phyloP scores from a whole-genome alignment of 345 rosid genomes.

The Microthlaspi erraticum region DNA sequence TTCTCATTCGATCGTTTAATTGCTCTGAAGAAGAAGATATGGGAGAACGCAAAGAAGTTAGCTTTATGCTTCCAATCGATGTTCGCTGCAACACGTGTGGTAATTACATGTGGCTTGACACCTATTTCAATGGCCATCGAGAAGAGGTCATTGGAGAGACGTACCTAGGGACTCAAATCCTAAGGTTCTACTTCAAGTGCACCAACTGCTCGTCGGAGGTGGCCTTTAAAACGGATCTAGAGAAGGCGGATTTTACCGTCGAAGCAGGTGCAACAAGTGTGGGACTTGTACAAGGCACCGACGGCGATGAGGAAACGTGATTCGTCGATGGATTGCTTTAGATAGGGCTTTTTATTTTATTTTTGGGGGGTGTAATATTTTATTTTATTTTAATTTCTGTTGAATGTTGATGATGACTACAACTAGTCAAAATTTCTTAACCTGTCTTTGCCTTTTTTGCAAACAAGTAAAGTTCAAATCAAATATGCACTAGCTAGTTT shows the following conservation, averaged over 20 bases:
- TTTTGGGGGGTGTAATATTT: no score
- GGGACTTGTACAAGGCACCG: slow-evolving; percentile 51
- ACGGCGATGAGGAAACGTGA: slow-evolving; percentile 43
- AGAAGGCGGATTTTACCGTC: slow-evolving; percentile 64
- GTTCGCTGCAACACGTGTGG: slow-evolving; percentile 78
- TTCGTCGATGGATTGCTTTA: background rate
- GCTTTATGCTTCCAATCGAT: slow-evolving; percentile 87
- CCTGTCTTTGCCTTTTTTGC: slow-evolving; percentile 1
- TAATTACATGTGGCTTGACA: slow-evolving; percentile 74
- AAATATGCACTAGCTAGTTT: background rate
- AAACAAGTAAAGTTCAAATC: background rate
- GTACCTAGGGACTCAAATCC: slow-evolving; percentile 46
- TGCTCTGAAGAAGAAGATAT: slow-evolving; percentile 35
- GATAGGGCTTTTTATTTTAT: no score
- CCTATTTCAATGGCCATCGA: slow-evolving; percentile 75
- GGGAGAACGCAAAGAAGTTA: slow-evolving; percentile 88
- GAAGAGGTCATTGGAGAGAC: slow-evolving; percentile 69
- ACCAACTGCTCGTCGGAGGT: slow-evolving; percentile 75
- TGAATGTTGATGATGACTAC: slow-evolving; percentile 23
- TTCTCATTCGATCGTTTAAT: background rate
- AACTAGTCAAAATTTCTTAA: slow-evolving; percentile 41
- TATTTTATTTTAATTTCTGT: background rate
- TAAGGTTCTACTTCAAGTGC: slow-evolving; percentile 82
- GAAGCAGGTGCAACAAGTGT: slow-evolving; percentile 70
- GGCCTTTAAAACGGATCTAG: slow-evolving; percentile 72